phyloP scores from a whole-genome alignment of 2,329 filamentous ascomycete species.

The Dactylellina drechsleri region DNA sequence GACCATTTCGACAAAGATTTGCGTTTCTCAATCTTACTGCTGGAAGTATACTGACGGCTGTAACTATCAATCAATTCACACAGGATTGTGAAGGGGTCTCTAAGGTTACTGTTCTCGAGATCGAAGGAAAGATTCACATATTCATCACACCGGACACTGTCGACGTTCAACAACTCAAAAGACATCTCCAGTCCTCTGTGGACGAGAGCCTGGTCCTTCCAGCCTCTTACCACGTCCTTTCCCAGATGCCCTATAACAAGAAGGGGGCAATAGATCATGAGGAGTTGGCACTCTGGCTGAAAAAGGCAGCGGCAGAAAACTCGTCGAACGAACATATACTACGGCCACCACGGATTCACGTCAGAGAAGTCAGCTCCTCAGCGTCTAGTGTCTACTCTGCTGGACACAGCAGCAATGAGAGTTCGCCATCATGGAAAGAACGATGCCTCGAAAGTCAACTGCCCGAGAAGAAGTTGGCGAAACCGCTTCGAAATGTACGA shows the following conservation, averaged over 20 bases:
- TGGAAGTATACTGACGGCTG: conserved; percentile 35
- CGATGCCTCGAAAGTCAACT: conserved; percentile 65
- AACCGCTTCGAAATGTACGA: conserved; percentile 70
- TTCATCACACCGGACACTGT: conserved; percentile 51
- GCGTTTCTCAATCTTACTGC: conserved; percentile 29
- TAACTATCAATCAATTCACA: conserved; percentile 30
- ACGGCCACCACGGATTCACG: conserved; percentile 34
- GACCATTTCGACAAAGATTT: conserved; percentile 48
- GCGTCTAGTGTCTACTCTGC: conserved; percentile 38
- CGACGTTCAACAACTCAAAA: conserved; percentile 48
- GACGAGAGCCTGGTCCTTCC: conserved; percentile 42
- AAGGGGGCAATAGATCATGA: conserved; percentile 42
- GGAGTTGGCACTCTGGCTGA: conserved; percentile 36
- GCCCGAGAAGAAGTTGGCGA: conserved; percentile 82
- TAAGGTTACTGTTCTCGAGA: conserved; percentile 30
- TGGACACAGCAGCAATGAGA: conserved; percentile 5
- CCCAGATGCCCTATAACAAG: conserved; percentile 45
- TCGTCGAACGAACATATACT: conserved; percentile 27
- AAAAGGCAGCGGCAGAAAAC: conserved; percentile 15
- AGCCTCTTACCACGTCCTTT: conserved; percentile 28
- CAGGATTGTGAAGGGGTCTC: conserved; percentile 47
- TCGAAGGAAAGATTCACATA: conserved; percentile 47
- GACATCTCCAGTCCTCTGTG: conserved; percentile 36
- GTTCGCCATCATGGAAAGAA: conserved; percentile 47
- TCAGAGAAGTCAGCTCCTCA: conserved; percentile 38